A percentile compares a stretch with the other conserved stretches of the same genome.
Evolutionary conservation across 805 yeast genomes (phyloP).

Genomic region (Nakazawaea wyomingensis): DNA sequence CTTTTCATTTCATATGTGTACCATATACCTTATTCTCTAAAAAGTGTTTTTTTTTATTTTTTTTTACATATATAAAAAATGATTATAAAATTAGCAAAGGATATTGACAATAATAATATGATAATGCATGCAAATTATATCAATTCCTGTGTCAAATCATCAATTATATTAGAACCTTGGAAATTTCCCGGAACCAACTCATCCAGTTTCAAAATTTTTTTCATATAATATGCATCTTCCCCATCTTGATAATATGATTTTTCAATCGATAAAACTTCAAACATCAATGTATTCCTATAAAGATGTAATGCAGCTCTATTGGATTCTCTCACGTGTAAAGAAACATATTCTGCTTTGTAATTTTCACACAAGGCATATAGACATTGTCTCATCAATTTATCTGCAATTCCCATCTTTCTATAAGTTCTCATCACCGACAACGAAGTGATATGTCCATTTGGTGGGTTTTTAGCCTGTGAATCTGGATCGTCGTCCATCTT

Average conservation of each 20-base stretch:
- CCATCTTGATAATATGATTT: slow-evolving; percentile 93
- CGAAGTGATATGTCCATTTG: slow-evolving; percentile 92
- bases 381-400: slow-evolving; percentile 77
- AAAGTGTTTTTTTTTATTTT: too few species aligned
- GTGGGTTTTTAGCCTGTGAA: slow-evolving; percentile 60
- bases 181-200: slow-evolving; percentile 56
- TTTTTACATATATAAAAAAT: too few species aligned
- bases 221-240: slow-evolving; percentile 97
- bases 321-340: slow-evolving; percentile 89
- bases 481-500: slow-evolving; percentile 95
- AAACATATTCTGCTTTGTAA: slow-evolving; percentile 76
- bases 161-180: slow-evolving; percentile 44
- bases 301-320: slow-evolving; percentile 92
- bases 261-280: slow-evolving; percentile 79
- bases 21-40: too few species aligned
- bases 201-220: slow-evolving; percentile 55
- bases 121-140: too few species aligned
- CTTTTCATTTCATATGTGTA: too few species aligned
- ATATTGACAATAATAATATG: too few species aligned
- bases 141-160: slow-evolving; percentile 38
- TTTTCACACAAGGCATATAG: slow-evolving; percentile 75
- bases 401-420: slow-evolving; percentile 93
- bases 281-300: slow-evolving; percentile 78
- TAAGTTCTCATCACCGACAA: slow-evolving; percentile 93
- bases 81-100: too few species aligned